These are phyloP conservation scores for Lactuca saligna DNA, from an alignment of 129 eudicot genomes.

Conservation along the genomic window DNA sequence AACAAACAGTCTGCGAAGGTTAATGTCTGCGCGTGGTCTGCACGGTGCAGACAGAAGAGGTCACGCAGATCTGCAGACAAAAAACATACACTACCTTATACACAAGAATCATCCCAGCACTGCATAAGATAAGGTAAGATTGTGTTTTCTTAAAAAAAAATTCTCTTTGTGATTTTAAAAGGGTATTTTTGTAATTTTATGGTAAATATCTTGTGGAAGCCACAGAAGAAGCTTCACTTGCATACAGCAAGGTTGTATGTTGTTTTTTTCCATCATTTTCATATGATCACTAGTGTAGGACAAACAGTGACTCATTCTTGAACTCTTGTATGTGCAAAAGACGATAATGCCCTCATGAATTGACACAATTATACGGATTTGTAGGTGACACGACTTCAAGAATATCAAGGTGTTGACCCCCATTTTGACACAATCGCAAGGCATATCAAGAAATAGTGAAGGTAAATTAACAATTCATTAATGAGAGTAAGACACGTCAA, in stretches of 20 bases:
- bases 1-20: no score
- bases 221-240: conserved; percentile 95
- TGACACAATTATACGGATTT: neutral
- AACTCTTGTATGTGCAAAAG: neutral
- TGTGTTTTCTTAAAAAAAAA: neutral
- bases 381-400: conserved; percentile 95
- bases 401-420: conserved; percentile 98
- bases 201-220: conserved; percentile 92
- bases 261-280: neutral
- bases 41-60: no score
- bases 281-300: neutral
- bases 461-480: conserved; percentile 33
- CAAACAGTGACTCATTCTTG: neutral
- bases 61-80: no score
- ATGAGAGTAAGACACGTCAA: neutral
- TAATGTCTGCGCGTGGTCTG: no score
- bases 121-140: conserved; percentile 81
- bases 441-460: conserved; percentile 93
- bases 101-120: conserved; percentile 90
- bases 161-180: neutral
- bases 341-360: neutral
- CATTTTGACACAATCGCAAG: conserved; percentile 92
- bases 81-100: conserved; percentile 29
- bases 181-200: conserved; percentile 12
- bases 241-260: conserved; percentile 78